Evolutionary conservation across 2,329 filamentous ascomycete genomes (phyloP).

Genomic region (Neonectria neomacrospora): DNA sequence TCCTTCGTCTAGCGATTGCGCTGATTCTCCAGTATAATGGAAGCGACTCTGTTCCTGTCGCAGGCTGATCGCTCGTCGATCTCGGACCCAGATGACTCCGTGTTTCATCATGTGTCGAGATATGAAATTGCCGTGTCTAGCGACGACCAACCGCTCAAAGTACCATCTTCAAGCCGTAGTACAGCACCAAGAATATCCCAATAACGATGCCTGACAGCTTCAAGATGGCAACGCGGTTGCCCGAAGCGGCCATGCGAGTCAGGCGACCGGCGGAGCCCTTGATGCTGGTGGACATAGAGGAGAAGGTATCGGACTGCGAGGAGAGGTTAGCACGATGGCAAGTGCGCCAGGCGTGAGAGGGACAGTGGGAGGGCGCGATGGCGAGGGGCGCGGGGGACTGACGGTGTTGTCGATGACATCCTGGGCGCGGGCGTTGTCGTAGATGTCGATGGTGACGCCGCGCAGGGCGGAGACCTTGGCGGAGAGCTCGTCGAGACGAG

Average conservation of each 20-base stretch:
- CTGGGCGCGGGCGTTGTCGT: slow-evolving; percentile 92
- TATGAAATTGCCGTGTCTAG: not conserved
- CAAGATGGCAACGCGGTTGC: slow-evolving; percentile 90
- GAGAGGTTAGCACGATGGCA: slow-evolving; percentile 21
- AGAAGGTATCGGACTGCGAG: slow-evolving; percentile 85
- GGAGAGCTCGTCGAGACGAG: slow-evolving; percentile 89
- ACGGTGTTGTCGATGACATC: slow-evolving; percentile 89
- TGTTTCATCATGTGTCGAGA: slow-evolving; percentile 16
- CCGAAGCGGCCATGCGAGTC: slow-evolving; percentile 88
- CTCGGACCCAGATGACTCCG: not conserved
- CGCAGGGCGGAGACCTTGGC: slow-evolving; percentile 92
- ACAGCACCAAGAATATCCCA: slow-evolving; percentile 77
- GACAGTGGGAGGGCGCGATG: not conserved
- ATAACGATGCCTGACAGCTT: slow-evolving; percentile 89
- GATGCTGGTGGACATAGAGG: slow-evolving; percentile 82
- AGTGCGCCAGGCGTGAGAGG: not conserved
- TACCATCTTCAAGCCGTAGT: slow-evolving; percentile 75
- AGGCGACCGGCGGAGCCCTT: slow-evolving; percentile 86
- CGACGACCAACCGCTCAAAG: slow-evolving; percentile 54
- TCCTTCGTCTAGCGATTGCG: slow-evolving; percentile 14
- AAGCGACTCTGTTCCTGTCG: slow-evolving; percentile 2
- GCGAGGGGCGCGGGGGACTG: slow-evolving; percentile 47
- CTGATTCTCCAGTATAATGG: not conserved
- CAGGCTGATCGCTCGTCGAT: not conserved
- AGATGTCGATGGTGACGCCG: slow-evolving; percentile 96